Evolutionary conservation across 805 yeast genomes (phyloP).

Genomic region (Saitoella complicata): DNA sequence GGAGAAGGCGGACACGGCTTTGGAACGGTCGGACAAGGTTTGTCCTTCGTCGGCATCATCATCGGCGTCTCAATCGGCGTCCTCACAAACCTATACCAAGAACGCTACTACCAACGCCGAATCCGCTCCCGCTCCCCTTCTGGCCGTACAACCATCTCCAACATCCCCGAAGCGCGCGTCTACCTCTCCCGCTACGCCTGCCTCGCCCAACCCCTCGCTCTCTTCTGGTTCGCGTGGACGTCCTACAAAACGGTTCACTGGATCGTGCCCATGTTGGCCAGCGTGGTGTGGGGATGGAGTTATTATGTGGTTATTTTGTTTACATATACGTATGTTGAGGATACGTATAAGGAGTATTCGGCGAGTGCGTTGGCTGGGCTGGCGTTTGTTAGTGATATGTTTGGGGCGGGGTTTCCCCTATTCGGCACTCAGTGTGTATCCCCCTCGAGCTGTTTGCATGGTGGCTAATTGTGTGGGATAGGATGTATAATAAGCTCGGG

Average conservation of each 20-base stretch:
- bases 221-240: constrained; percentile 78
- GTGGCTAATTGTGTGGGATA: constrained; percentile 18
- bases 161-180: no score
- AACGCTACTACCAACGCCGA: no score
- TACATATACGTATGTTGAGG: no score
- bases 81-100: constrained; percentile 21
- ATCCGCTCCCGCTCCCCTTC: no score
- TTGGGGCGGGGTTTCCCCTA: constrained; percentile 31
- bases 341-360: constrained; percentile 20
- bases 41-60: constrained; percentile 45
- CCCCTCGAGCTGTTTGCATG: constrained; percentile 25
- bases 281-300: background rate
- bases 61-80: constrained; percentile 32
- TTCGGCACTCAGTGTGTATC: constrained; percentile 29
- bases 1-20: constrained; percentile 30
- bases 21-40: constrained; percentile 39
- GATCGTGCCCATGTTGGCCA: constrained; percentile 44
- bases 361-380: constrained; percentile 78
- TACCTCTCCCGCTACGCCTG: no score
- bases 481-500: constrained; percentile 35
- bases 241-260: constrained; percentile 45
- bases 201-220: constrained; percentile 43
- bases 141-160: no score
- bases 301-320: no score
- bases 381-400: constrained; percentile 34